phyloP scores from a whole-genome alignment of 768 basidiomycete genomes.

The Collybiopsis luxurians region DNA sequence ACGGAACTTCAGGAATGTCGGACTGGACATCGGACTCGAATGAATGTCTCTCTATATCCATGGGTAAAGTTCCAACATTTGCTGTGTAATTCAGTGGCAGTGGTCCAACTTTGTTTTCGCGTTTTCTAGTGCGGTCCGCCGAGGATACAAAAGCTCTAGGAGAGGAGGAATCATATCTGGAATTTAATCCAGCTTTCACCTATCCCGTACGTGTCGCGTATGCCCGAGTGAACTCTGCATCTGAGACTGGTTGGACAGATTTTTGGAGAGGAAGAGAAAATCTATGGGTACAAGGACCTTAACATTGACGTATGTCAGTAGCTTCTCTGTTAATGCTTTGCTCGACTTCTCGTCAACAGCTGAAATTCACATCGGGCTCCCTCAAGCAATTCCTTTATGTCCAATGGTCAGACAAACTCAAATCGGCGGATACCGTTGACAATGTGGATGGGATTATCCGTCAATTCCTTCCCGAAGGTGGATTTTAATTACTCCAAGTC shows the following conservation, averaged over 20 bases:
- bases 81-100: background rate
- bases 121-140: conserved; percentile 58
- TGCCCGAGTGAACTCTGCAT: background rate
- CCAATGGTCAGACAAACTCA: conserved; percentile 64
- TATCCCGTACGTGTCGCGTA: conserved; percentile 71
- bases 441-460: conserved; percentile 79
- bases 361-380: conserved; percentile 86
- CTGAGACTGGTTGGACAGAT: conserved; percentile 47
- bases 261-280: conserved; percentile 93
- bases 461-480: conserved; percentile 75
- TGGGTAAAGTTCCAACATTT: background rate
- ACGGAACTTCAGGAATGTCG: background rate
- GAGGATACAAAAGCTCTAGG: conserved; percentile 59
- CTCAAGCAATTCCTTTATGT: conserved; percentile 74
- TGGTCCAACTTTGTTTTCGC: background rate
- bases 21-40: conserved; percentile 13
- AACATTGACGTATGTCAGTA: conserved; percentile 66
- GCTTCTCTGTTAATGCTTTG: background rate
- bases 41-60: conserved; percentile 6
- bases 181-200: conserved; percentile 87
- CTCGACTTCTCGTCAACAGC: conserved; percentile 35
- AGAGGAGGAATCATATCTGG: conserved; percentile 56
- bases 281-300: conserved; percentile 90
- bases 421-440: conserved; percentile 68
- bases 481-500: background rate